These are phyloP conservation scores for Alisma plantagoaquatica DNA, from an alignment of 106 monocot genomes.

Conservation along the genomic window DNA sequence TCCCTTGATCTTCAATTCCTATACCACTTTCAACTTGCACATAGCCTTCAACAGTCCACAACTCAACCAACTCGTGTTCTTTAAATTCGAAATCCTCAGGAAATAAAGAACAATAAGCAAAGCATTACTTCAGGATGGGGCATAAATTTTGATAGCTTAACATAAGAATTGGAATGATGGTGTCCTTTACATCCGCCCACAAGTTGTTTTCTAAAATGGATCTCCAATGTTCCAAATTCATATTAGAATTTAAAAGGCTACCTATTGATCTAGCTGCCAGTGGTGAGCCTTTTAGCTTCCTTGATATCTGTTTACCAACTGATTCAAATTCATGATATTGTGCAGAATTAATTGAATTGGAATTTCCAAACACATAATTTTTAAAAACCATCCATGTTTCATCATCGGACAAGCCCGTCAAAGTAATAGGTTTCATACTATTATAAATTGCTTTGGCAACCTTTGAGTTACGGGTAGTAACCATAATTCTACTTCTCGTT, in stretches of 20 bases:
- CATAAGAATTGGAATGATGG: slow-evolving; percentile 15
- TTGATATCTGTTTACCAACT: neutral
- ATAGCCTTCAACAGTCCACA: slow-evolving; percentile 30
- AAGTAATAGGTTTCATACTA: neutral
- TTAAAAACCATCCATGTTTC: neutral
- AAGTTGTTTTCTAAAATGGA: slow-evolving; percentile 8
- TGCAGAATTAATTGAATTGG: too few species aligned
- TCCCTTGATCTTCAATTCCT: slow-evolving; percentile 16
- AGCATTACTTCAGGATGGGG: slow-evolving; percentile 16
- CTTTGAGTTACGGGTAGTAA: neutral
- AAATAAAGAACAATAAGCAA: slow-evolving; percentile 20
- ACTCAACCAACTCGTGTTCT: neutral
- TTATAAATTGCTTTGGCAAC: neutral
- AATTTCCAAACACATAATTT: neutral
- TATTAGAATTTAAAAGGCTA: neutral
- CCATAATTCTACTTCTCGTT: neutral
- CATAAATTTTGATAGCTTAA: slow-evolving; percentile 21
- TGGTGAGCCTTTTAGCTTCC: slow-evolving; percentile 18
- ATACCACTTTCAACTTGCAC: neutral
- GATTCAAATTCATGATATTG: neutral
- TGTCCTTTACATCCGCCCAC: neutral
- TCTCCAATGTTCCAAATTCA: slow-evolving; percentile 12
- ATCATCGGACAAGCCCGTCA: neutral
- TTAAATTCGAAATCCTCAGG: slow-evolving; percentile 4
- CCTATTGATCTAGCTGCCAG: slow-evolving; percentile 31